Base-by-base conservation (phyloP, 2,329 filamentous ascomycete species). In the Fonsecaea monophora region DNA sequence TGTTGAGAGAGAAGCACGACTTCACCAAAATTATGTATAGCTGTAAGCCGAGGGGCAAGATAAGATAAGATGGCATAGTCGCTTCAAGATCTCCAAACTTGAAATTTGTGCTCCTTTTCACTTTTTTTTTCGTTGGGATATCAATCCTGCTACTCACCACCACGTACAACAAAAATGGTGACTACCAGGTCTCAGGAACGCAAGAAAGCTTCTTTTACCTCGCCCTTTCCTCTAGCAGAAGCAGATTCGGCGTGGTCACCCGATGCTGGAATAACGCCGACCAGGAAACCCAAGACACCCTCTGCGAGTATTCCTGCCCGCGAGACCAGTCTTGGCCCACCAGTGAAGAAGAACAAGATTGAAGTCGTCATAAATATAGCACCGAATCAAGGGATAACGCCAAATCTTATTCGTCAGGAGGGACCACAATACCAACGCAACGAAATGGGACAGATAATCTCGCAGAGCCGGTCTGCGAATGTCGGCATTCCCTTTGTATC, bases 121-220 rank as follows among this genome's bases (percentile, higher is more conserved):
- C 10, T n/a, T 6, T 25, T 35, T 57, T 34, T 40, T 13, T 37
- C 15, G 15, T 30, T 42, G 12, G 50, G 12, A 13, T 18, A 53
- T n/a, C 40, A 60, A 25, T 25, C 25, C 45, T 50, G 18, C 5
- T n/a, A 53, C 4, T n/a, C 15, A 18, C 35, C 6, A n/a, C 38
- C 13, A 7, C 18, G 50, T 25, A 25, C 25, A 25, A 32, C 15
- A 21, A 54, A 18, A 18, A 70, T 70, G 68, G 65, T 68, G 34
- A 66, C 65, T 48, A 70, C 65, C 50, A 48, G 68, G 53, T 62
- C 55, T 21, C 62, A 66, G 48, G 62, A 37, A 15, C 18, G 34
- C 4, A 40, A 32, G 40, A n/a, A n/a, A 7, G 45, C 13, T 32
- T 15, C 48, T 12, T 54, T 21, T n/a, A 25, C 15, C n/a, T 54